phyloP scores from a whole-genome alignment of 1,284 basidiomycete genomes.

The Meira nashicola region DNA sequence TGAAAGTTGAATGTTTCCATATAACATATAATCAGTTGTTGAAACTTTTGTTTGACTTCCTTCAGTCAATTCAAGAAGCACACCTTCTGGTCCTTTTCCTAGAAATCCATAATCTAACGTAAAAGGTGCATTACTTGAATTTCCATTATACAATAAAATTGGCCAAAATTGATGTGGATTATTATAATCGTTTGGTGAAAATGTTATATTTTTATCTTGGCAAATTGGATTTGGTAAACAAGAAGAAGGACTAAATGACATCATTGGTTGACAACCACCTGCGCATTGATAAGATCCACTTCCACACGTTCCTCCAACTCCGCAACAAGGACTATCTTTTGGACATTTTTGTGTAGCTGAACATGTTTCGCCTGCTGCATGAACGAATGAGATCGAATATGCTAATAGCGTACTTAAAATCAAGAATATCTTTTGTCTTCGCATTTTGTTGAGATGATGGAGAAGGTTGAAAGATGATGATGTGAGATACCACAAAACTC shows the following conservation, averaged over 20 bases:
- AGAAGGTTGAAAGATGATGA: background rate
- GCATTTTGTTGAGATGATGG: background rate
- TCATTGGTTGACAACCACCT: conserved; percentile 42
- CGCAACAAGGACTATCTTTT: conserved; percentile 34
- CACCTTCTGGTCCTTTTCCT: conserved; percentile 38
- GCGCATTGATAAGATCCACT: conserved; percentile 40
- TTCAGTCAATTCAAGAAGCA: conserved; percentile 36
- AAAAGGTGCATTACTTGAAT: conserved; percentile 26
- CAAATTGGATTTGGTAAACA: conserved; percentile 46
- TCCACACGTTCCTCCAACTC: conserved; percentile 34
- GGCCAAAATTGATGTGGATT: conserved; percentile 34
- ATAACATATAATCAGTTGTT: conserved; percentile 44
- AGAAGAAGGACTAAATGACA: conserved; percentile 28
- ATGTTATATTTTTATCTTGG: conserved; percentile 21
- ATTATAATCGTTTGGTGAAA: conserved; percentile 33
- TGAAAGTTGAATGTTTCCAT: conserved; percentile 36
- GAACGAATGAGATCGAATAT: conserved; percentile 4
- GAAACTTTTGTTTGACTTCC: conserved; percentile 35
- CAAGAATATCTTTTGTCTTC: background rate
- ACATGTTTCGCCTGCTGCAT: conserved; percentile 19
- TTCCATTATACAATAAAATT: conserved; percentile 37
- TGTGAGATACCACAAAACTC: no score
- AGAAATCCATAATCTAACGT: conserved; percentile 42
- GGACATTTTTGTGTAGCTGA: conserved; percentile 26
- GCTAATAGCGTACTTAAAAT: background rate